These are phyloP conservation scores for Xylaria sp. DNA, from an alignment of 2,329 filamentous ascomycete species.

Conservation along the genomic window DNA sequence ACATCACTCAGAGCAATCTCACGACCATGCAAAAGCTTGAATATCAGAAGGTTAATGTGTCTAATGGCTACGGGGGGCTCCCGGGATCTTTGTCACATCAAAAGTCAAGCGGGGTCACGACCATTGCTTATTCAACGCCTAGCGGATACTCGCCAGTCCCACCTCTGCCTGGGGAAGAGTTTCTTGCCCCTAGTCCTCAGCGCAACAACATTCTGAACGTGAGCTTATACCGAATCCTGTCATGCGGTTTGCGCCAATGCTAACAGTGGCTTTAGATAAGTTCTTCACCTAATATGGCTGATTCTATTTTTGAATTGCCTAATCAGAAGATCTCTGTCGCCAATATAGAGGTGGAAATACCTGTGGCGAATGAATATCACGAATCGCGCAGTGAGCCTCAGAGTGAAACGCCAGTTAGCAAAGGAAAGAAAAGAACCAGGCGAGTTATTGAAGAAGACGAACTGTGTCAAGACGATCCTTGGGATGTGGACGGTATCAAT, in stretches of 20 bases:
- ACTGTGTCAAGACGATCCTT: constrained; percentile 32
- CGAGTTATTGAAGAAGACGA: constrained; percentile 38
- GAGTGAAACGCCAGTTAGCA: constrained; percentile 17
- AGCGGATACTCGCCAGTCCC: constrained; percentile 41
- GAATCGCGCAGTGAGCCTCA: constrained; percentile 6
- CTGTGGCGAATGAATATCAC: neutral
- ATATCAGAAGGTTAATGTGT: constrained; percentile 38
- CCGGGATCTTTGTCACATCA: constrained; percentile 31
- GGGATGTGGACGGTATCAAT: constrained; percentile 24
- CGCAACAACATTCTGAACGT: constrained; percentile 32
- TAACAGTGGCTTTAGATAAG: constrained; percentile 34
- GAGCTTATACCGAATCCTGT: constrained; percentile 12
- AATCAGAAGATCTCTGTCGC: neutral
- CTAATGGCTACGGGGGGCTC: constrained; percentile 29
- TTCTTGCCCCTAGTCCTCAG: constrained; percentile 18
- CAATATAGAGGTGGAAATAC: constrained; percentile 11
- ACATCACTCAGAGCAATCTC: constrained; percentile 41
- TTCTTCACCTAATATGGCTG: constrained; percentile 40
- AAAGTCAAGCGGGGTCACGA: constrained; percentile 41
- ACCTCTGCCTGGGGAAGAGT: constrained; percentile 38
- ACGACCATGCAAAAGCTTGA: constrained; percentile 44
- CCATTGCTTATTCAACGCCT: constrained; percentile 42
- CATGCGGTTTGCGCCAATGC: neutral
- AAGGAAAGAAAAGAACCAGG: constrained; percentile 32
- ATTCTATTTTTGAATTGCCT: constrained; percentile 20